Conservation (phyloP, 2,329 filamentous ascomycete species). For the Trichoderma brevicompactum region DNA sequence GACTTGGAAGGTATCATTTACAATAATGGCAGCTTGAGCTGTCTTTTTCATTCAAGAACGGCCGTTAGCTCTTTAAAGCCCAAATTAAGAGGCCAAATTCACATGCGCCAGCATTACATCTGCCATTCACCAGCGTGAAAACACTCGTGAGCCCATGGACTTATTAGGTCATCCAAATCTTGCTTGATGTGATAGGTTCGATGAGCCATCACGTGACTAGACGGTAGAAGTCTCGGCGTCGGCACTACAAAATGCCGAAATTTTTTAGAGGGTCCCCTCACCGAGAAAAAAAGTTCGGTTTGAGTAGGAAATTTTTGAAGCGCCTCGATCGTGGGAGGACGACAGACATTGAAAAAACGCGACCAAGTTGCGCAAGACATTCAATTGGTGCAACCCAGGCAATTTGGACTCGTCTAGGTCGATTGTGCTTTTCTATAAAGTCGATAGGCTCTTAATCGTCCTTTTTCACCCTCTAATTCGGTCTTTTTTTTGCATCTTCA, state of each 20-base stretch:
- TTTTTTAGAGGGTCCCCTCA: slow-evolving; percentile 36
- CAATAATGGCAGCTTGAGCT: background rate
- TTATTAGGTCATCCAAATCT: slow-evolving; percentile 22
- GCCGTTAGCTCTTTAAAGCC: background rate
- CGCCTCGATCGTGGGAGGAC: slow-evolving; percentile 30
- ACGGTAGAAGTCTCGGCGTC: slow-evolving; percentile 34
- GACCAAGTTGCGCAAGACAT: slow-evolving; percentile 23
- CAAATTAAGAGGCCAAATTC: background rate
- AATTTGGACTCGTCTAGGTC: background rate
- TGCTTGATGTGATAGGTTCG: slow-evolving; percentile 9
- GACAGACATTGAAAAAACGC: slow-evolving; percentile 29
- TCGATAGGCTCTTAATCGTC: background rate
- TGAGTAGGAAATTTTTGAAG: slow-evolving; percentile 38
- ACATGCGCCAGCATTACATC: background rate
- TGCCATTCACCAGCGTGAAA: background rate
- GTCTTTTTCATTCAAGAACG: background rate
- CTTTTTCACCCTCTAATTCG: background rate
- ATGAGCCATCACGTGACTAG: slow-evolving; percentile 7
- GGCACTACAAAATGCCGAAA: slow-evolving; percentile 41
- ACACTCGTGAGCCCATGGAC: background rate
- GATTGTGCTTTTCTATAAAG: background rate
- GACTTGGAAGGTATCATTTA: background rate
- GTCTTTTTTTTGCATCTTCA: background rate
- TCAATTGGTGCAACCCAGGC: slow-evolving; percentile 22
- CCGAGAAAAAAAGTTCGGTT: slow-evolving; percentile 41